phyloP scores from a whole-genome alignment of 805 yeast genomes.

The Komagataella kurtzmanii region DNA sequence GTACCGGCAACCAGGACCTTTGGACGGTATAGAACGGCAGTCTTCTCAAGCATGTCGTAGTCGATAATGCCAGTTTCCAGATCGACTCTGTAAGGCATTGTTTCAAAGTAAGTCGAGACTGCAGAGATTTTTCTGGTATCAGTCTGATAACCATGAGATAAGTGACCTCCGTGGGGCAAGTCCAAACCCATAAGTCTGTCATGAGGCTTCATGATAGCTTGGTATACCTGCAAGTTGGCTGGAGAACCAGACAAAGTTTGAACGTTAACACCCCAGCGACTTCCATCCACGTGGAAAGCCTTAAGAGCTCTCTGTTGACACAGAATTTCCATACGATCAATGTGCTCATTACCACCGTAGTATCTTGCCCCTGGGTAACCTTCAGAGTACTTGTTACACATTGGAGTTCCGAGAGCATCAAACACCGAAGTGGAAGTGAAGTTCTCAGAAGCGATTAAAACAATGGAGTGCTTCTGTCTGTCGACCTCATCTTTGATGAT shows the following conservation, averaged over 20 bases:
- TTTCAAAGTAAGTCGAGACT: slow-evolving; percentile 92
- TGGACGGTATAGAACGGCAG: slow-evolving; percentile 88
- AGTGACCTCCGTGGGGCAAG: slow-evolving; percentile 97
- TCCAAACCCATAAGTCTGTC: slow-evolving; percentile 98
- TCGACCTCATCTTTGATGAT: slow-evolving; percentile 69
- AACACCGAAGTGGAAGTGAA: slow-evolving; percentile 93
- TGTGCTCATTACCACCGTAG: slow-evolving; percentile 97
- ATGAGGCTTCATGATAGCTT: slow-evolving; percentile 88
- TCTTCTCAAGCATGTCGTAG: slow-evolving; percentile 87
- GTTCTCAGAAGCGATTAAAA: slow-evolving; percentile 92
- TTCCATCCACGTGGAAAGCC: slow-evolving; percentile 71
- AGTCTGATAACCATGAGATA: slow-evolving; percentile 97
- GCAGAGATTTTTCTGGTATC: slow-evolving; percentile 87
- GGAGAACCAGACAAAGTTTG: slow-evolving; percentile 96
- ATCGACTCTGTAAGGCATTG: slow-evolving; percentile 96
- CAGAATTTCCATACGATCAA: slow-evolving; percentile 82
- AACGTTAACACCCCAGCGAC: slow-evolving; percentile 95
- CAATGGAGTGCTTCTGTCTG: slow-evolving; percentile 90
- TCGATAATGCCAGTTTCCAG: slow-evolving; percentile 89
- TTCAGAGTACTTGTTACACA: slow-evolving; percentile 97
- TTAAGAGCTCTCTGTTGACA: slow-evolving; percentile 92
- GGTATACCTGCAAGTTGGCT: slow-evolving; percentile 93
- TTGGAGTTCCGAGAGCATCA: slow-evolving; percentile 93
- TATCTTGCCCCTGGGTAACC: slow-evolving; percentile 99
- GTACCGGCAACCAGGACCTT: slow-evolving; percentile 96